A percentile compares a stretch with the other conserved stretches of the same genome.
These are phyloP conservation scores for Saccharomycopsis vini DNA, from an alignment of 805 yeast genomes.

Conservation along the genomic window DNA sequence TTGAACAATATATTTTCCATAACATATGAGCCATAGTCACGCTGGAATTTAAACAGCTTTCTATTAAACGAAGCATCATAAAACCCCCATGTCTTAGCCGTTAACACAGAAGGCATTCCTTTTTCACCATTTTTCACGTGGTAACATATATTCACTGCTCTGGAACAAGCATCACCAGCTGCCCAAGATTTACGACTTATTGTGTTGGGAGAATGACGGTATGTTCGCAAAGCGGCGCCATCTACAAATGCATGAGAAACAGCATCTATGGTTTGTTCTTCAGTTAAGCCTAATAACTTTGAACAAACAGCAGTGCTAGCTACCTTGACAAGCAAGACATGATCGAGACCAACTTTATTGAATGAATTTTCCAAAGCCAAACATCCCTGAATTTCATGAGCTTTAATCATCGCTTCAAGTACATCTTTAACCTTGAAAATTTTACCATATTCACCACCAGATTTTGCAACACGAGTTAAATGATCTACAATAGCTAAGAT, in stretches of 20 bases:
- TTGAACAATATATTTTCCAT: slow-evolving; percentile 57
- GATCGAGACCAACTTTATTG: slow-evolving; percentile 52
- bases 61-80: slow-evolving; percentile 53
- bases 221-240: slow-evolving; percentile 50
- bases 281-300: slow-evolving; percentile 39
- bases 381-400: slow-evolving; percentile 55
- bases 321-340: slow-evolving; percentile 48
- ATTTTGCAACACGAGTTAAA: slow-evolving; percentile 37
- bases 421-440: slow-evolving; percentile 41
- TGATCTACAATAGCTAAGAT: slow-evolving; percentile 51
- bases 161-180: slow-evolving; percentile 53
- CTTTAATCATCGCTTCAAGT: slow-evolving; percentile 49
- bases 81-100: slow-evolving; percentile 56
- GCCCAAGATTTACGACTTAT: slow-evolving; percentile 61
- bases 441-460: slow-evolving; percentile 32
- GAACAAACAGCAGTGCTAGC: slow-evolving; percentile 56
- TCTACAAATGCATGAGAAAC: slow-evolving; percentile 54
- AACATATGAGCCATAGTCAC: slow-evolving; percentile 46
- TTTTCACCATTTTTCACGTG: slow-evolving; percentile 41
- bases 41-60: slow-evolving; percentile 43
- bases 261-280: slow-evolving; percentile 46
- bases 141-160: slow-evolving; percentile 49
- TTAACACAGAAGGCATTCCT: slow-evolving; percentile 47
- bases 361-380: slow-evolving; percentile 53
- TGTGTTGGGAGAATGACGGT: slow-evolving; percentile 58